A percentile compares a stretch with the other conserved stretches of the same genome.
Conservation (phyloP, 2,329 filamentous ascomycete genomes). For the Neocatenulostroma microsporum region DNA sequence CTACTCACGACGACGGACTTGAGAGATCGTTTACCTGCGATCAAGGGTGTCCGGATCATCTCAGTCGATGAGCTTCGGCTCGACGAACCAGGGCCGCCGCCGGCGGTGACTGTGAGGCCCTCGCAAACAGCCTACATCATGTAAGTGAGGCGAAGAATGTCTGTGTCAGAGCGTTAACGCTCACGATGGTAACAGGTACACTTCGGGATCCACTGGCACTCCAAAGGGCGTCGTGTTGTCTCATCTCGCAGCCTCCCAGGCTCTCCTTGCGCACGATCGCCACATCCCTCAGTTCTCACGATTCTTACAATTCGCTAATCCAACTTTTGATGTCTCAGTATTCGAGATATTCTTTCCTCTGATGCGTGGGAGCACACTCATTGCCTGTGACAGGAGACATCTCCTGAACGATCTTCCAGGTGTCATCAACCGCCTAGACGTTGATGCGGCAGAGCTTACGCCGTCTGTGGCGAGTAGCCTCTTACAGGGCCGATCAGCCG, state of each 20-base stretch:
- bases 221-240: slow-evolving; percentile 83
- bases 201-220: slow-evolving; percentile 53
- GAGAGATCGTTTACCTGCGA: slow-evolving; percentile 30
- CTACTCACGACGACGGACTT: slow-evolving; percentile 56
- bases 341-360: slow-evolving; percentile 93
- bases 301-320: slow-evolving; percentile 85
- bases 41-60: slow-evolving; percentile 33
- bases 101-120: slow-evolving; percentile 7
- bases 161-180: not conserved
- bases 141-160: no score
- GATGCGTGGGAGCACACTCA: slow-evolving; percentile 63
- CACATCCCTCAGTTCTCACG: slow-evolving; percentile 68
- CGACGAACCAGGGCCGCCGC: slow-evolving; percentile 25
- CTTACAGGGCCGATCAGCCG: slow-evolving; percentile 57
- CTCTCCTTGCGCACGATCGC: slow-evolving; percentile 68
- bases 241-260: slow-evolving; percentile 72
- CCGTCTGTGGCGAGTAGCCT: slow-evolving; percentile 78
- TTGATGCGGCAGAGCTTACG: slow-evolving; percentile 83
- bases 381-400: slow-evolving; percentile 59
- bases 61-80: slow-evolving; percentile 28
- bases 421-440: slow-evolving; percentile 54
- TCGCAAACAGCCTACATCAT: slow-evolving; percentile 70
- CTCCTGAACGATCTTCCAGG: slow-evolving; percentile 69
- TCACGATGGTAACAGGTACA: slow-evolving; percentile 10
- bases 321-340: slow-evolving; percentile 89